Base-by-base conservation (phyloP, 179 eudicot genomes). In the Actinidia arguta region DNA sequence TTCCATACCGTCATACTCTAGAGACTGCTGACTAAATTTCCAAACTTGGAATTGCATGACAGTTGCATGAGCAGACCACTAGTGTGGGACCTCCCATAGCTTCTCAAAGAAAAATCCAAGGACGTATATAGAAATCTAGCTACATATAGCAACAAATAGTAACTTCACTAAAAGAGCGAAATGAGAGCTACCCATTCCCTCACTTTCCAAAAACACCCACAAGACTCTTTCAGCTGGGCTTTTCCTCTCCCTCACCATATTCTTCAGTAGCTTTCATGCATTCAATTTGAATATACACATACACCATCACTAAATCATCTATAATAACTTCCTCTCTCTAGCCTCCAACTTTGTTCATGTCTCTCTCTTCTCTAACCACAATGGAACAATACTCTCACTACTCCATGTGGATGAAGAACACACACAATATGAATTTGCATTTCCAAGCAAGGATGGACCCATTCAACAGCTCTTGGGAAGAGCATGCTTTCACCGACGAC, bases 401-500 rank as follows among this genome's bases (percentile, higher is more conserved):
- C 48, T 87, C 83, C 89, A 84, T 86, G 90, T 67, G 88, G 87
- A 80, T 44, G 24, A 75, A 82, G 39, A 87, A 83, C 71, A 71
- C 73, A 20, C 81, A 56, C 54, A 52, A 64, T 31, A 71, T 59
- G 50, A 73, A 59, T 64, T 36, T 85, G 31, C 83, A 88, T 77
- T 64, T 85, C 62, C 27, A 76, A 55, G 64, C 78, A 0, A 76
- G 31, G 83, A 6, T 48, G 46, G 20, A 2, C 4, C 42, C 82
- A 79, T 77, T 85, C 87, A 7, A 17, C 25, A 31, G 20, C 64
- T 77, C 70, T 8, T 87, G 88, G 88, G 92, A 89, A 70, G 92
- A 87, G 44, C 88, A 87, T 46, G 92, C 90, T 51, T 89, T 87
- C 59, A 86, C 90, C 2, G 89, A 85, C 74, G 88, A 87, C 54